These are phyloP conservation scores for Dioscorea zingiberensis DNA, from an alignment of 106 monocot genomes.

Conservation along the genomic window DNA sequence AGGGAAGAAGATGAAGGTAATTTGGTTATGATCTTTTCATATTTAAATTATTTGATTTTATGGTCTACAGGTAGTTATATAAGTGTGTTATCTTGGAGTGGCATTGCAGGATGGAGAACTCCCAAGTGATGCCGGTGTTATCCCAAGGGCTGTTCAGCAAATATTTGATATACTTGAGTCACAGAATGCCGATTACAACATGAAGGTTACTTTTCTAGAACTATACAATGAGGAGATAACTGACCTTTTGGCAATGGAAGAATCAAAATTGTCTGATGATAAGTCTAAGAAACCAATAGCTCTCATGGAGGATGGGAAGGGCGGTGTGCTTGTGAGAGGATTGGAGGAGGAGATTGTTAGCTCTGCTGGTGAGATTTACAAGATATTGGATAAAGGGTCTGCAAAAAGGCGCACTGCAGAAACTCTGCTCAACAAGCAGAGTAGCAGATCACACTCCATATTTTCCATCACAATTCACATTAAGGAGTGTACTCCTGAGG, in stretches of 20 bases:
- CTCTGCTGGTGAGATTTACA: slow-evolving; percentile 75
- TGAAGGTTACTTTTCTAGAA: slow-evolving; percentile 77
- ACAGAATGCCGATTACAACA: slow-evolving; percentile 48
- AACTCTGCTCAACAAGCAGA: slow-evolving; percentile 90
- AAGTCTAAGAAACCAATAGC: slow-evolving; percentile 83
- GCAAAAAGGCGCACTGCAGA: slow-evolving; percentile 79
- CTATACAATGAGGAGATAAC: slow-evolving; percentile 71
- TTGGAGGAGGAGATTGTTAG: slow-evolving; percentile 87
- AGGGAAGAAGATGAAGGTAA: slow-evolving; percentile 21
- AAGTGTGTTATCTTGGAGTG: not conserved
- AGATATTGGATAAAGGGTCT: slow-evolving; percentile 76
- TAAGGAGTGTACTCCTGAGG: slow-evolving; percentile 72
- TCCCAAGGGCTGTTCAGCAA: slow-evolving; percentile 43
- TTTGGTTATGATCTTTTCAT: no score
- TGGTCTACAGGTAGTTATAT: no score
- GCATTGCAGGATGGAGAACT: slow-evolving; percentile 47
- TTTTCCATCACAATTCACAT: slow-evolving; percentile 92
- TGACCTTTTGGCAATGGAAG: slow-evolving; percentile 55
- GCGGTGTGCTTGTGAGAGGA: slow-evolving; percentile 80
- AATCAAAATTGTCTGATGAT: slow-evolving; percentile 55
- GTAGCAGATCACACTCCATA: slow-evolving; percentile 88
- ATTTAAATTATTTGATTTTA: no score
- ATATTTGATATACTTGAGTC: slow-evolving; percentile 61
- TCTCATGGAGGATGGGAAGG: slow-evolving; percentile 96
- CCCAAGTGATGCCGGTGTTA: slow-evolving; percentile 56